Evolutionary conservation across 805 yeast genomes (phyloP).

Genomic region (Barnettozyma californica): DNA sequence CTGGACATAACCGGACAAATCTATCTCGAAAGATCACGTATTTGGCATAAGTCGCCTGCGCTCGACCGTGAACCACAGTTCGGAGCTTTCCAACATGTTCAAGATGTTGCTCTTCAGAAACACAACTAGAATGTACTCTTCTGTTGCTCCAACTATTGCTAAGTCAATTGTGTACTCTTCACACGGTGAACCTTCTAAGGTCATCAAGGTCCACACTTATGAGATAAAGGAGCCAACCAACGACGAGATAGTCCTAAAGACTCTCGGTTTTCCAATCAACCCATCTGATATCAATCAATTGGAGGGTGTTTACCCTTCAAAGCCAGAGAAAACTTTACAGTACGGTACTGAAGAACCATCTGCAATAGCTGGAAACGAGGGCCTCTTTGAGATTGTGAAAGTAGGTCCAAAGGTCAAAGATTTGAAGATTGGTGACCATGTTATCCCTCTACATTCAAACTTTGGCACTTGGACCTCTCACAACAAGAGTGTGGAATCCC

Average conservation of each 20-base stretch:
- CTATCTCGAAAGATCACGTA: too few relatives aligned
- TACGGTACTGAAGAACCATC: conserved; percentile 59
- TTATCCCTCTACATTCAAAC: conserved; percentile 68
- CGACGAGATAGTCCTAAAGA: conserved; percentile 52
- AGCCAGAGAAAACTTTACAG: conserved; percentile 49
- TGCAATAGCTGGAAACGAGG: conserved; percentile 93
- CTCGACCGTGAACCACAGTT: too few relatives aligned
- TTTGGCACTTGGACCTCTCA: conserved; percentile 95
- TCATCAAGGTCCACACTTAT: conserved; percentile 46
- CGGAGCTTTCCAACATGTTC: conserved; percentile 3
- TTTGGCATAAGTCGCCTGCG: too few relatives aligned
- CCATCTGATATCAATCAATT: conserved; percentile 86
- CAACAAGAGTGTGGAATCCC: conserved; percentile 46
- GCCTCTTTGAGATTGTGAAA: conserved; percentile 78
- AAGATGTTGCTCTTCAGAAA: conserved; percentile 2
- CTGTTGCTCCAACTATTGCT: conserved; percentile 32
- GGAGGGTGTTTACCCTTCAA: conserved; percentile 81
- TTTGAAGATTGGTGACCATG: conserved; percentile 77
- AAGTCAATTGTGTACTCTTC: conserved; percentile 62
- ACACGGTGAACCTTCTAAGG: conserved; percentile 64
- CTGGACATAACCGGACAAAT: too few relatives aligned
- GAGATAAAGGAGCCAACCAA: conserved; percentile 41
- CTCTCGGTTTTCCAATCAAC: conserved; percentile 80
- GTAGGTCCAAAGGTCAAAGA: conserved; percentile 49
- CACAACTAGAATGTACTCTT: conserved; percentile 7